Evolutionary conservation across 2,329 filamentous ascomycete genomes (phyloP), one percentile per base, ranked within the genome.

Genomic region (Fusarium caatingaense): DNA sequence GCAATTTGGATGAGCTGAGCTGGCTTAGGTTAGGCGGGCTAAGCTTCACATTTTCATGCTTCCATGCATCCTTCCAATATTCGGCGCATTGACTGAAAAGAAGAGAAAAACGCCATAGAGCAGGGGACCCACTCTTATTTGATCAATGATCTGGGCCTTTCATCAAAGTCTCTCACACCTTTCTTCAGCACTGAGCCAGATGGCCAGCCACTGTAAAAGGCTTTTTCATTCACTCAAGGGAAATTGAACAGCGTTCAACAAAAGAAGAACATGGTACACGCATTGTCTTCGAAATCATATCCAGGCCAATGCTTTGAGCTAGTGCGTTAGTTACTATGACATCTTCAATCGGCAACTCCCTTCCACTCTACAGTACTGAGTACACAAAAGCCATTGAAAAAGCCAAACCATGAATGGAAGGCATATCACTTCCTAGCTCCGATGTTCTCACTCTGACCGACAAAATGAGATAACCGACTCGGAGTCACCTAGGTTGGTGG

Each of bases 61-160:
- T 66, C 60, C 23, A 69, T 32, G 27, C 60, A 34, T 49, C 50
- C 72, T 72, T 74, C 72, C 44, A 74, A 65, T 44, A 48, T 68
- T 72, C 56, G 42, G 60, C 50, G 34, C 57, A 67, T 65, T 34
- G 41, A 56, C 48, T 37, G 34, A 37, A 11, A 37, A n/a, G 34
- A 51, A 40, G 20, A 49, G 30, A 58, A 55, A 55, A 58, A 37
- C 42, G 56, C 56, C 51, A 61, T 66, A 44, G 42, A 42, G 27
- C 23, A 41, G 11, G 27, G 41, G 41, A n/a, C 41, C 51, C 51
- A 46, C 58, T 45, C 50, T 49, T 34, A 42, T 65, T 48, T 47
- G 41, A 53, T 42, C 58, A 62, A n/a, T 32, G 48, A 25, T 60
- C 42, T 27, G 32, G 44, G 42, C 44, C 49, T 53, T 27, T n/a